Percentiles rank a stretch among this genome's conserved stretches.
phyloP scores from a whole-genome alignment of 2,329 filamentous ascomycete genomes.

The Trichothecium sympodiale region DNA sequence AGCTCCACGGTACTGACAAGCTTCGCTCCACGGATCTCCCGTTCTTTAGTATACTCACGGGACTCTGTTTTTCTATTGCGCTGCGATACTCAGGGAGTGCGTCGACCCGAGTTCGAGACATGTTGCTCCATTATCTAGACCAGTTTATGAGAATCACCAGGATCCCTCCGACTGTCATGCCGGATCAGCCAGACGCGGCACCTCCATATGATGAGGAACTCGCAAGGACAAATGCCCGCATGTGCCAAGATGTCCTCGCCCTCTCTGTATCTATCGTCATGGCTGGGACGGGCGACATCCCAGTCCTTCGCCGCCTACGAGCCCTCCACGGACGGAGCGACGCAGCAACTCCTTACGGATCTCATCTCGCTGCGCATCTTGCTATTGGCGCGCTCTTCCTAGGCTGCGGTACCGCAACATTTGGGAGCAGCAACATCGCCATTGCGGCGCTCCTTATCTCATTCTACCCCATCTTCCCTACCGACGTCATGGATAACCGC shows the following conservation, averaged over 20 bases:
- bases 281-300: conserved; percentile 87
- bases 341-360: conserved; percentile 77
- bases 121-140: conserved; percentile 76
- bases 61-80: conserved; percentile 72
- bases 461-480: conserved; percentile 90
- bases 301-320: conserved; percentile 73
- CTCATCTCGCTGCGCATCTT: conserved; percentile 84
- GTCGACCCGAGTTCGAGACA: conserved; percentile 60
- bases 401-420: conserved; percentile 84
- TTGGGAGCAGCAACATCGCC: conserved; percentile 79
- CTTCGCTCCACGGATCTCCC: conserved; percentile 77
- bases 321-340: conserved; percentile 82
- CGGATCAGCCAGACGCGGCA: conserved; percentile 14
- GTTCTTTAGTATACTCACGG: conserved; percentile 85
- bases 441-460: conserved; percentile 78
- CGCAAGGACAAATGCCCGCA: conserved; percentile 70
- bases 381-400: conserved; percentile 86
- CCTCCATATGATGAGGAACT: conserved; percentile 72
- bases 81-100: conserved; percentile 66
- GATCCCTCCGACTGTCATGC: conserved; percentile 28
- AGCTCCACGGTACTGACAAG: conserved; percentile 45
- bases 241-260: conserved; percentile 82
- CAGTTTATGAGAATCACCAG: conserved; percentile 71
- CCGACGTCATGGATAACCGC: conserved; percentile 81
- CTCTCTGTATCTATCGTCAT: conserved; percentile 80